Evolutionary conservation across 371 early-diverging fungal genomes (phyloP).

Genomic region (Actinomucor elegans): DNA sequence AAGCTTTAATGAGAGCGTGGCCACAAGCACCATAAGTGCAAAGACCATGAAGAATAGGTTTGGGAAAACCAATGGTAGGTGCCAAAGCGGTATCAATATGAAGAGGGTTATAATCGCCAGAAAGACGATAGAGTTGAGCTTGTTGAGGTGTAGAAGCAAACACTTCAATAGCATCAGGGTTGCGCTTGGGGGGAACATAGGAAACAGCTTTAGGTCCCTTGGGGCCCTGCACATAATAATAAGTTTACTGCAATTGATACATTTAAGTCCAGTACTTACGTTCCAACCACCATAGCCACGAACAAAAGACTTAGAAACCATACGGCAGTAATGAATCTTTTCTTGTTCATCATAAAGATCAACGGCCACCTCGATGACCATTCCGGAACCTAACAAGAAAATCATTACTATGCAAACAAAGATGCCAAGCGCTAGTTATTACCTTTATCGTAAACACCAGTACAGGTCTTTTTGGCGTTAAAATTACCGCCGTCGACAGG

Average conservation of each 20-base stretch:
- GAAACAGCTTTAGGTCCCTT: conserved; percentile 58
- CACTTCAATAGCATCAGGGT: conserved; percentile 59
- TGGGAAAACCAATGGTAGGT: conserved; percentile 66
- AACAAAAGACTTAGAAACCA: conserved; percentile 57
- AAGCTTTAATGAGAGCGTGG: conserved; percentile 57
- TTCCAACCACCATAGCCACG: conserved; percentile 65
- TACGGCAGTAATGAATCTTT: conserved; percentile 49
- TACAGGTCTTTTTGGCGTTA: conserved; percentile 50
- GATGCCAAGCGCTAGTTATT: too few relatives aligned
- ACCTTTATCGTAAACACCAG: conserved; percentile 64
- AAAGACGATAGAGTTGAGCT: conserved; percentile 71
- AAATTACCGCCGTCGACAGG: conserved; percentile 63
- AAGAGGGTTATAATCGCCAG: conserved; percentile 76
- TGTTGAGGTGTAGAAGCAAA: conserved; percentile 52
- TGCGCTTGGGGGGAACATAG: conserved; percentile 55
- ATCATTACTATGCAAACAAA: too few relatives aligned
- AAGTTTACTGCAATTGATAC: too few relatives aligned
- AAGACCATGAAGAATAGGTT: conserved; percentile 74
- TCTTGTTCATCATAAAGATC: conserved; percentile 52
- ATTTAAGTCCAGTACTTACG: too few relatives aligned
- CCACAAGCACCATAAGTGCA: conserved; percentile 69
- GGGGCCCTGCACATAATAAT: conserved; percentile 53
- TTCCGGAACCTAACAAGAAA: conserved; percentile 19
- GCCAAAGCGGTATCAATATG: conserved; percentile 69
- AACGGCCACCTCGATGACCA: conserved; percentile 25